Evolutionary conservation across 2,329 filamentous ascomycete genomes (phyloP).

Genomic region (Macrophomina pseudophaseolina): DNA sequence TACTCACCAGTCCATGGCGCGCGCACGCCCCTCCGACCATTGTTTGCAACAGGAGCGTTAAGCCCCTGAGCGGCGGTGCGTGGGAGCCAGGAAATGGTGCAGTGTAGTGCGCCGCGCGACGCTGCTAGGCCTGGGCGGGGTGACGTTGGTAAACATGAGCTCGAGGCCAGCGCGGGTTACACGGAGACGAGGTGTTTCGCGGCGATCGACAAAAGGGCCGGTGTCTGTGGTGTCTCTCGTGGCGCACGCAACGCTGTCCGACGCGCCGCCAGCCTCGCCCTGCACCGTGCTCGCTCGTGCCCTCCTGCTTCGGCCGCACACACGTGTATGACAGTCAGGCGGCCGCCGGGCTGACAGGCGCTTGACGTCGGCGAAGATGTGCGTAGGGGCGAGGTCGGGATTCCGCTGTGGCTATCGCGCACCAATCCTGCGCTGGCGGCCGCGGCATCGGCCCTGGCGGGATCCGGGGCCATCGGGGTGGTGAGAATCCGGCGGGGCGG

Average conservation of each 20-base stretch:
- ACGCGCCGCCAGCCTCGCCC: constrained; percentile 4
- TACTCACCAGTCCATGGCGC: background rate
- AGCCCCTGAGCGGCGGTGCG: constrained; percentile 8
- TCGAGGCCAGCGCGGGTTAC: constrained; percentile 14
- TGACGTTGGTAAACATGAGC: constrained; percentile 22
- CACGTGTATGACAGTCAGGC: constrained; percentile 22
- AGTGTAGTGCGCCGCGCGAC: constrained; percentile 4
- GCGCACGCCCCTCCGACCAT: background rate
- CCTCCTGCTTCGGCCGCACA: background rate
- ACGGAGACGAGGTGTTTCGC: constrained; percentile 19
- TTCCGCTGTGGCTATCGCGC: background rate
- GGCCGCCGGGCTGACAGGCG: constrained; percentile 22
- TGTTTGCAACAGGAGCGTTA: background rate
- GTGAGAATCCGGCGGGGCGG: background rate
- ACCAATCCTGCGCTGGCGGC: background rate
- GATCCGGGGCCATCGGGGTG: constrained; percentile 8
- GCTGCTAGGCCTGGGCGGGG: constrained; percentile 9
- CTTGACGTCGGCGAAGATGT: constrained; percentile 24
- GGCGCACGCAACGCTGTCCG: constrained; percentile 16
- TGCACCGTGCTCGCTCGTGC: constrained; percentile 18
- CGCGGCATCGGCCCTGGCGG: background rate
- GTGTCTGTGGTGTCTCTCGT: constrained; percentile 6
- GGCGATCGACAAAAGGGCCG: background rate
- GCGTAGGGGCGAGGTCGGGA: constrained; percentile 4
- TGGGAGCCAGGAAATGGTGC: background rate